Percentiles rank a stretch among this genome's conserved stretches.
Conservation (phyloP, 257 asterid genomes). For the Plantago elongata region DNA sequence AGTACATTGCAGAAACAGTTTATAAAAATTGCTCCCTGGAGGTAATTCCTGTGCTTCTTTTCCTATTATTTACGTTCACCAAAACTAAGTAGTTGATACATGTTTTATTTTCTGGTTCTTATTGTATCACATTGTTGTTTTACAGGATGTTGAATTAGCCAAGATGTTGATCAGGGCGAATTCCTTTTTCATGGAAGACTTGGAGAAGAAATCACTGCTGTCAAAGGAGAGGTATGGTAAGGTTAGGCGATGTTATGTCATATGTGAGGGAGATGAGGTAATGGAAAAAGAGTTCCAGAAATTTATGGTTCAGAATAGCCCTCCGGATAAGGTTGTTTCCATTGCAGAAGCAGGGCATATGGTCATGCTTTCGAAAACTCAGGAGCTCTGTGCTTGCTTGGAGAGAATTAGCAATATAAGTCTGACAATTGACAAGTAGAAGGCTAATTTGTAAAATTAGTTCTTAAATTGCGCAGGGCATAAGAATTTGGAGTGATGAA, state of each 20-base stretch:
- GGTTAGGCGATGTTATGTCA: slow-evolving; percentile 37
- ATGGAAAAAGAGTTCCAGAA: slow-evolving; percentile 50
- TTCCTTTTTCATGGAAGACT: slow-evolving; percentile 32
- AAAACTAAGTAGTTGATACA: neutral
- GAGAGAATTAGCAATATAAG: no score
- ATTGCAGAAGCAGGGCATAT: slow-evolving; percentile 45
- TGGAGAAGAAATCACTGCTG: slow-evolving; percentile 30
- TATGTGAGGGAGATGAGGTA: slow-evolving; percentile 40
- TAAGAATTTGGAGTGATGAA: no score
- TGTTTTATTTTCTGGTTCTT: neutral
- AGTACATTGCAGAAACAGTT: slow-evolving; percentile 33
- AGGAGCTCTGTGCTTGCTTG: slow-evolving; percentile 26
- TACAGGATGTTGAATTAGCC: slow-evolving; percentile 55
- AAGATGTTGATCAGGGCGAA: slow-evolving; percentile 42
- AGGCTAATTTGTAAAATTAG: no score
- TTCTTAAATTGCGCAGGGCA: no score
- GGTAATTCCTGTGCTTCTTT: slow-evolving; percentile 22
- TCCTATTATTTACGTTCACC: neutral
- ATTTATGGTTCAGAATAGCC: slow-evolving; percentile 36
- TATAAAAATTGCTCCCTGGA: slow-evolving; percentile 34
- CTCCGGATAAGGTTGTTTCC: slow-evolving; percentile 38
- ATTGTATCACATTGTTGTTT: neutral
- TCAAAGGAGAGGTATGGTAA: slow-evolving; percentile 43
- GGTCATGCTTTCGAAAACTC: slow-evolving; percentile 49
- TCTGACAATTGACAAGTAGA: no score